Evolutionary conservation across 805 yeast genomes (phyloP), one percentile per base, ranked within the genome.

Genomic region (Candida manassasensis): DNA sequence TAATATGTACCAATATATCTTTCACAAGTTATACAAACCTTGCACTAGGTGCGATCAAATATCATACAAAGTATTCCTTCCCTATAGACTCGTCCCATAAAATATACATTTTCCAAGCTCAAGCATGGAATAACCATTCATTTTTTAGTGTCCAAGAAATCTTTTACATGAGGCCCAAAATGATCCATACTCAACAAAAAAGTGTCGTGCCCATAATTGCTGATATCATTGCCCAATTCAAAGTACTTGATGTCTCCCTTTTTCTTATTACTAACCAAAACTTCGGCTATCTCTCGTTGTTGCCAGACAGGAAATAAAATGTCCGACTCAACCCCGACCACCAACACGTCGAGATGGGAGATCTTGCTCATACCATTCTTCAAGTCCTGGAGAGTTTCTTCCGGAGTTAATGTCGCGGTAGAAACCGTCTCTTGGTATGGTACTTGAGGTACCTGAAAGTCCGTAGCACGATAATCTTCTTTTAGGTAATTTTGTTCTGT

Each of bases 301-400:
- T 89, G 97, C 95, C 96, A 86, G 24, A 81, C 85, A 1, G 97
- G 97, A 67, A 89, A 89, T 34, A 89, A 68, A 27, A 84, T 84
- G 55, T 89, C 97, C 1, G 93, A 81, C 52, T 85, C 93, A n/a
- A 88, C 96, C 8, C 97, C 97, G 35, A 89, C 73, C 3, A 89
- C 85, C 37, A 89, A 65, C 3, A 84, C 70, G 21, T 83, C 79
- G 40, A 79, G 77, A 43, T 79, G 68, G 1, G 81, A 68, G 38
- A 89, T 63, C 18, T 75, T 73, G 19, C 53, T 49, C 67, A 89
- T 62, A 2, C 97, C 97, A 13, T 65, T 59, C 15, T 67, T 58
- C 27, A 89, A 65, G 53, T 89, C 96, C 4, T 60, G 52, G 14
- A 64, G 60, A 2, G 82, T 67, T 39, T 79, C 82, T 36, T 79